Evolutionary conservation across 441 rosid genomes (phyloP), one percentile per base, ranked within the genome.

Genomic region (Populus hybrid): DNA sequence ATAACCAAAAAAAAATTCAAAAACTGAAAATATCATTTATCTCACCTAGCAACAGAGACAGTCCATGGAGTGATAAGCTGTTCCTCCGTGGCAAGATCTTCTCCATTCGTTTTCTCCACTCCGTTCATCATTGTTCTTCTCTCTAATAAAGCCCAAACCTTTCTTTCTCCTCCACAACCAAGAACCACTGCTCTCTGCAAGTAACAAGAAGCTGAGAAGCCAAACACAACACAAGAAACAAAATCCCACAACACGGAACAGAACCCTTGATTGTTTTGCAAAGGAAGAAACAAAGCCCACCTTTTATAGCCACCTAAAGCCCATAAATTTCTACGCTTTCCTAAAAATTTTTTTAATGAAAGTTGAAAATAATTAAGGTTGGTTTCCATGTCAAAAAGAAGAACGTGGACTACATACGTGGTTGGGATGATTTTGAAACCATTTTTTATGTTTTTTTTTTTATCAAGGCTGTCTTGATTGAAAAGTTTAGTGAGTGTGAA

Each of bases 1-100:
- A 9, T 59, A 54, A 12, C 66, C 67, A 8, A 30, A 10, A 23
- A 32, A 26, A 16, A n/a, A 10, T 30, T 71, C 10, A 3, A 18
- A 66, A 65, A 14, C 30, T 40, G 6, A 34, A 24, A 46, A 1
- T 3, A 66, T 46, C 4, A 2, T 69, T 26, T n/a, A 3, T 21
- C 80, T 87, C 65, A 96, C 99, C 98, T 93, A 68, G 98, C 95
- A 71, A 93, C 90, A 38, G 95, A 91, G 83, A 87, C 79, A 71
- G 97, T 88, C 99, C 98, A 94, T 30, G 99, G 99, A 30, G 99
- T 96, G 77, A 91, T 78, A 71, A 89, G 89, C 83, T 94, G 99
- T 73, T 95, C 97, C 92, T 88, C 89, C 12, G 93, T 87, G 87
- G 97, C 95, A 73, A 68, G 67, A 86, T 94, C 97, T 84, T 91